Conservation (phyloP, 2,329 filamentous ascomycete species). For the Colletotrichum caudatum region DNA sequence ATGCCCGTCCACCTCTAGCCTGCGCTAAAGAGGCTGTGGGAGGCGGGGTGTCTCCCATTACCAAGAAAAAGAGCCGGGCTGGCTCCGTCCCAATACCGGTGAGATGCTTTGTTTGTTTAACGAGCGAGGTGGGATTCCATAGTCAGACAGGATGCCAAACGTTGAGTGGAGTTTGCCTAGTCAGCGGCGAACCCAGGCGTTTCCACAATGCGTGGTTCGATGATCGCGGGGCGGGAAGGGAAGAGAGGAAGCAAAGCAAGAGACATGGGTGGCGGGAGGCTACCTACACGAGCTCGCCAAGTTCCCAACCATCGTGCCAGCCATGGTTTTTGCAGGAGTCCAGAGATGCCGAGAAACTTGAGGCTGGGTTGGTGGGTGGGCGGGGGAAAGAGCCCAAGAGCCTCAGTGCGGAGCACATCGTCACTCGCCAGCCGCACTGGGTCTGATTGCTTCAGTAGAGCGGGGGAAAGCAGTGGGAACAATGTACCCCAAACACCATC, state of each 20-base stretch:
- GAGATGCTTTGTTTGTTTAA: constrained; percentile 7
- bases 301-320: not conserved
- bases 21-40: not conserved
- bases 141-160: constrained; percentile 18
- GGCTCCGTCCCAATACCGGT: constrained; percentile 3
- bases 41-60: constrained; percentile 1
- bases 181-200: not conserved
- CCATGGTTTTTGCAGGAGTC: not conserved
- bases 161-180: constrained; percentile 18
- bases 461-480: not conserved
- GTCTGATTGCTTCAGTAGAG: constrained; percentile 6
- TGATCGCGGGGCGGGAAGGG: not conserved
- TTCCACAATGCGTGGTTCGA: constrained; percentile 5
- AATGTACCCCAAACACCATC: constrained; percentile 12
- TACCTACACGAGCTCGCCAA: constrained; percentile 32
- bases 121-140: constrained; percentile 5
- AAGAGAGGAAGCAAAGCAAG: not conserved
- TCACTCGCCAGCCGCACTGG: constrained; percentile 1
- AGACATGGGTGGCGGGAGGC: constrained; percentile 20
- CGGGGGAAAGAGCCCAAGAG: constrained; percentile 4
- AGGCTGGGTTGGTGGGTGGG: constrained; percentile 8
- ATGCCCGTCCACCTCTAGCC: not conserved
- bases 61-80: constrained; percentile 12
- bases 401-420: constrained; percentile 1
- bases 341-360: not conserved